A percentile compares a stretch with the other conserved stretches of the same genome.
phyloP scores from a whole-genome alignment of 2,329 filamentous ascomycete genomes.

The Domatiomyces globalis region DNA sequence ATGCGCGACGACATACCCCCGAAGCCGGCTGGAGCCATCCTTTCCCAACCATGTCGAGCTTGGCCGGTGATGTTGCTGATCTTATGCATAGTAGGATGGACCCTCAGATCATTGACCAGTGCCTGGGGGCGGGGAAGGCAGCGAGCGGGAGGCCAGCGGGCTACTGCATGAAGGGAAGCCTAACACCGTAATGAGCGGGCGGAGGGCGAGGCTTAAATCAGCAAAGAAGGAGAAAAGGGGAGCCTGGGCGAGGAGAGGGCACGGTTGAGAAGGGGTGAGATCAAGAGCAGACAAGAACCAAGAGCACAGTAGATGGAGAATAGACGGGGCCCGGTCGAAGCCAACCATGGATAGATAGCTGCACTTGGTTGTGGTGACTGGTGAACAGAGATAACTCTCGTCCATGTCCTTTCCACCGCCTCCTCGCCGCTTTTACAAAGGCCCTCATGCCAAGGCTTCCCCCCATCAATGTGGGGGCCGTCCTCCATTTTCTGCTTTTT shows the following conservation, averaged over 20 bases:
- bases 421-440: no score
- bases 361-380: no score
- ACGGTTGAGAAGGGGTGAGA: no score
- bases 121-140: neutral
- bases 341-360: no score
- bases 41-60: conserved; percentile 54
- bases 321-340: no score
- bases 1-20: conserved; percentile 41
- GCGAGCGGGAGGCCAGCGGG: neutral
- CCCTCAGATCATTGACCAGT: neutral
- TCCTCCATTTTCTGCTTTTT: no score
- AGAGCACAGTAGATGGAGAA: no score
- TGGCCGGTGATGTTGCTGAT: conserved; percentile 53
- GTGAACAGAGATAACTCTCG: no score
- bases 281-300: no score
- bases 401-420: no score
- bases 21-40: conserved; percentile 51
- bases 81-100: conserved; percentile 43
- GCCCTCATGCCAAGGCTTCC: no score
- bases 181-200: neutral
- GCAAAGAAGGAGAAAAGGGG: neutral
- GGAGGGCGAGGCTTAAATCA: neutral
- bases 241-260: neutral
- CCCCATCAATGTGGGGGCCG: no score
- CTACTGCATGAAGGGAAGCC: neutral